Evolutionary conservation across 805 yeast species (phyloP).

Genomic region (Saccharomycopsis vini): DNA sequence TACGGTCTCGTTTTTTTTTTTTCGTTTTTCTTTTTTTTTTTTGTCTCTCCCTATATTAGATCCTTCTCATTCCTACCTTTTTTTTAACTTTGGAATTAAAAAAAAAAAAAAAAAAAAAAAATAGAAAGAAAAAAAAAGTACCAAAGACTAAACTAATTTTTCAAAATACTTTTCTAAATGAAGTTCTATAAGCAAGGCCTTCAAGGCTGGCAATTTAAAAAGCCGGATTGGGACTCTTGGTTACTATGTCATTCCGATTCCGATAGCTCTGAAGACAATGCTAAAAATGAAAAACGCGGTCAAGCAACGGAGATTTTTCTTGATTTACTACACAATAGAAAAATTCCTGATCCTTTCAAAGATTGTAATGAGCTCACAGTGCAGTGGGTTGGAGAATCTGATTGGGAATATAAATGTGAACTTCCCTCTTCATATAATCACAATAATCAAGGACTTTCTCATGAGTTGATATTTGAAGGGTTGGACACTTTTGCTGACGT

Average conservation of each 20-base stretch:
- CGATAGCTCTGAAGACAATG: conserved; percentile 22
- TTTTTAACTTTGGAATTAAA: too few relatives aligned
- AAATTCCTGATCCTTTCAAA: conserved; percentile 38
- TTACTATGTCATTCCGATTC: neutral
- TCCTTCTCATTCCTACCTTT: too few relatives aligned
- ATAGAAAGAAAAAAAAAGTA: too few relatives aligned
- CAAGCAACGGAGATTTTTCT: conserved; percentile 37
- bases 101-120: too few relatives aligned
- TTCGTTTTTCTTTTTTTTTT: too few relatives aligned
- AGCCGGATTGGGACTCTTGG: conserved; percentile 3
- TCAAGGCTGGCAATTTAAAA: conserved; percentile 12
- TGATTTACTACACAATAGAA: conserved; percentile 31
- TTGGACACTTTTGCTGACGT: conserved; percentile 30
- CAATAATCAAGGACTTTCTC: neutral
- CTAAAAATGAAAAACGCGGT: too few relatives aligned
- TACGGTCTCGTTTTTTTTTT: too few relatives aligned
- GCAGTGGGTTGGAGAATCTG: conserved; percentile 43
- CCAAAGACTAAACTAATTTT: too few relatives aligned
- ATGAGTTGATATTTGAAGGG: conserved; percentile 33
- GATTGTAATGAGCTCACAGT: conserved; percentile 35
- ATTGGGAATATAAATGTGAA: conserved; percentile 37
- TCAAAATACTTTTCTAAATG: too few relatives aligned
- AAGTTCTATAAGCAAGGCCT: too few relatives aligned
- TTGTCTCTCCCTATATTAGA: too few relatives aligned
- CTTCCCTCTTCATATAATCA: conserved; percentile 21